Percentiles rank a stretch among this genome's conserved stretches.
These are phyloP conservation scores for Agaricus subrufescens DNA, from an alignment of 768 basidiomycete species.

Conservation along the genomic window DNA sequence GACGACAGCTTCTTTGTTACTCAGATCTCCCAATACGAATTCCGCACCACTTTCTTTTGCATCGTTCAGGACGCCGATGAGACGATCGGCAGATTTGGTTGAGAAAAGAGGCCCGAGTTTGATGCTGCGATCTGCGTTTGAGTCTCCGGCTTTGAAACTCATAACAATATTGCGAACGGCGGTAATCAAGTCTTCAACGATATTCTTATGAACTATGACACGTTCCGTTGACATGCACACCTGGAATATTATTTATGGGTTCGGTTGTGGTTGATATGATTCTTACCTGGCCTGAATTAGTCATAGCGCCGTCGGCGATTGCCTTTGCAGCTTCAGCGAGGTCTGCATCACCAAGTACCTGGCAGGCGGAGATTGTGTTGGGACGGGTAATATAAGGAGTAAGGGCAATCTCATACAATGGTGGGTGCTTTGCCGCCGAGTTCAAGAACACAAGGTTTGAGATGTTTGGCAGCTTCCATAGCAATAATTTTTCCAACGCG, in stretches of 20 bases:
- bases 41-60: constrained; percentile 41
- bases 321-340: constrained; percentile 47
- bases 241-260: constrained; percentile 15
- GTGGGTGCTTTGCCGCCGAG: constrained; percentile 52
- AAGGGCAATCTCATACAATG: constrained; percentile 29
- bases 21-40: constrained; percentile 38
- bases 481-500: constrained; percentile 50
- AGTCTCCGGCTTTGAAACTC: constrained; percentile 35
- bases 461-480: constrained; percentile 46
- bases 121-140: constrained; percentile 20
- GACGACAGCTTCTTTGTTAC: constrained; percentile 33
- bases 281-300: constrained; percentile 38
- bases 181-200: constrained; percentile 30
- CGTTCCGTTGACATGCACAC: constrained; percentile 59
- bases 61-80: constrained; percentile 39
- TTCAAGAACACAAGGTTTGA: constrained; percentile 54
- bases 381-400: neutral
- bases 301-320: constrained; percentile 38
- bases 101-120: constrained; percentile 1
- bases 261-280: too few species aligned
- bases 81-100: constrained; percentile 30
- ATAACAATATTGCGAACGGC: constrained; percentile 27
- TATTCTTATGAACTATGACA: constrained; percentile 43
- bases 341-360: constrained; percentile 53
- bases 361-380: neutral